These are phyloP conservation scores for Fomitopsis palustris DNA, from an alignment of 1,284 basidiomycete genomes.

Conservation along the genomic window DNA sequence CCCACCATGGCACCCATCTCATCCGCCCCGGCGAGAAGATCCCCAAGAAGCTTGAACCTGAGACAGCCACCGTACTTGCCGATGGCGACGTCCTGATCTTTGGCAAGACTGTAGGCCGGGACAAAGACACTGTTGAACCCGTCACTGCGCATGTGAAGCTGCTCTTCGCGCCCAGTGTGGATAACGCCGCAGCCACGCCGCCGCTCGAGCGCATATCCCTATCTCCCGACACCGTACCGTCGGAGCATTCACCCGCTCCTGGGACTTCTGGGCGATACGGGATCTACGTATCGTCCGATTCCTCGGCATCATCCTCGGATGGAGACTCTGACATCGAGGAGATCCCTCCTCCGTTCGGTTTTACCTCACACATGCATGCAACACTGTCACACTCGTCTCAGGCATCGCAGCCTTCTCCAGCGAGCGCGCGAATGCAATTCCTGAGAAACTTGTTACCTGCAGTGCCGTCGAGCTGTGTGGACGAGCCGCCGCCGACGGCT, in stretches of 20 bases:
- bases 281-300: conserved; percentile 38
- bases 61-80: conserved; percentile 44
- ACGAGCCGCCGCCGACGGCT: background rate
- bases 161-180: conserved; percentile 31
- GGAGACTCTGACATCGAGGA: conserved; percentile 59
- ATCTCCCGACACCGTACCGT: conserved; percentile 1
- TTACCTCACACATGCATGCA: conserved; percentile 4
- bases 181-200: background rate
- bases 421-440: background rate
- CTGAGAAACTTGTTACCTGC: background rate
- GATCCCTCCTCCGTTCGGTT: conserved; percentile 17
- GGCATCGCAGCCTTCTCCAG: background rate
- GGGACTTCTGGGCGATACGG: conserved; percentile 49
- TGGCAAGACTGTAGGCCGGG: conserved; percentile 65
- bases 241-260: conserved; percentile 11
- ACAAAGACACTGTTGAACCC: conserved; percentile 53
- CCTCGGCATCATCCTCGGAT: conserved; percentile 27
- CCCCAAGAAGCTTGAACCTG: conserved; percentile 41
- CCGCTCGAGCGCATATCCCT: conserved; percentile 7
- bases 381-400: background rate
- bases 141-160: conserved; percentile 57
- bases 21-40: conserved; percentile 42
- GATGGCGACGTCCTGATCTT: conserved; percentile 70
- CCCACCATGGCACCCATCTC: conserved; percentile 63
- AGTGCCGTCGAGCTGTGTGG: background rate